phyloP scores from a whole-genome alignment of 352 stramenopile genomes.

The Globisporangium okanoganense region DNA sequence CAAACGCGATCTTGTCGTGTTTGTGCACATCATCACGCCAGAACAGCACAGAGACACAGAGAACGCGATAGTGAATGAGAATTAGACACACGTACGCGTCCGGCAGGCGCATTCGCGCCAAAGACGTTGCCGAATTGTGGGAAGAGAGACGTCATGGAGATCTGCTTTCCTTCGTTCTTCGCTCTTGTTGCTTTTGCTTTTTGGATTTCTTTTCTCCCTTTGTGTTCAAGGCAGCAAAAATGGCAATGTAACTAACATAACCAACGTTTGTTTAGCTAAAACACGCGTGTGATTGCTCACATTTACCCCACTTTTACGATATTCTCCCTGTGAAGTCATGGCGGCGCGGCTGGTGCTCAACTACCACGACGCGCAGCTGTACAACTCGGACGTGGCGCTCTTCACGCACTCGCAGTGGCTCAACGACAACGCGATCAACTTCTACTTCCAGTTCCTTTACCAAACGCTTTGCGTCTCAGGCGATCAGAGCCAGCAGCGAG shows the following conservation, averaged over 20 bases:
- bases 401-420: constrained; percentile 63
- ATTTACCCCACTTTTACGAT: neutral
- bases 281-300: neutral
- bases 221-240: neutral
- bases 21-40: neutral
- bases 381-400: constrained; percentile 73
- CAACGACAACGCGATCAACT: constrained; percentile 83
- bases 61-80: neutral
- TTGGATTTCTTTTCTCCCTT: constrained; percentile 9
- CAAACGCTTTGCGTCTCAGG: constrained; percentile 29
- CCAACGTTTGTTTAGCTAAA: constrained; percentile 6
- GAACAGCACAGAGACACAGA: neutral
- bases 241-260: constrained; percentile 4
- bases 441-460: constrained; percentile 73
- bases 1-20: constrained; percentile 10
- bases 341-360: no score
- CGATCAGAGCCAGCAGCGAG: neutral
- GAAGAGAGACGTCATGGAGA: constrained; percentile 57
- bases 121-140: constrained; percentile 82
- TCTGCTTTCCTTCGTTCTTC: constrained; percentile 10
- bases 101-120: constrained; percentile 46
- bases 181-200: constrained; percentile 13
- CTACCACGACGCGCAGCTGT: constrained; percentile 82
- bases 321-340: no score
- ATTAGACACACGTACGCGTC: constrained; percentile 19